Conservation (phyloP, 73 alveolate genomes). For the Diophrys appendiculata region DNA sequence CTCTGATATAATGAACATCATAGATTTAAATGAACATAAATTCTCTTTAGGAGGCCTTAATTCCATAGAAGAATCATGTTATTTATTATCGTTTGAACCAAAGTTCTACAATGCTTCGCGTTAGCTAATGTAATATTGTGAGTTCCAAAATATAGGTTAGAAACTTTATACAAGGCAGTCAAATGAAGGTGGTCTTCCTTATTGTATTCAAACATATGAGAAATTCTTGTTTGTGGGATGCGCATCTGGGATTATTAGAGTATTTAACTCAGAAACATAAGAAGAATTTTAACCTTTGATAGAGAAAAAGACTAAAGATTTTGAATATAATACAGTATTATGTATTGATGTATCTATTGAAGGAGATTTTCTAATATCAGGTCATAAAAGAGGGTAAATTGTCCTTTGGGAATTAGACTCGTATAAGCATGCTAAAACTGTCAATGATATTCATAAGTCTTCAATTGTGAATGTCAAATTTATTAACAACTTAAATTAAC, state of each 20-base stretch:
- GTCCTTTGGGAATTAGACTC: slow-evolving; percentile 50
- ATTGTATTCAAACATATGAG: neutral
- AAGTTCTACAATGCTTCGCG: too few relatives aligned
- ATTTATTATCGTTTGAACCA: too few relatives aligned
- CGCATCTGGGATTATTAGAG: slow-evolving; percentile 44
- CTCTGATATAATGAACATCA: too few relatives aligned
- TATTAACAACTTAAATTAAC: neutral
- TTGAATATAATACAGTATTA: slow-evolving; percentile 29
- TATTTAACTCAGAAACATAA: slow-evolving; percentile 26
- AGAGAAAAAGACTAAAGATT: slow-evolving; percentile 14
- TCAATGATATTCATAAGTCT: slow-evolving; percentile 24
- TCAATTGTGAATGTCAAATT: slow-evolving; percentile 29
- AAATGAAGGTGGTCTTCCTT: slow-evolving; percentile 6
- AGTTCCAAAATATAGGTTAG: neutral
- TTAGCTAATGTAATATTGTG: neutral
- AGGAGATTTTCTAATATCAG: slow-evolving; percentile 43
- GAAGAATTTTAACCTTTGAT: slow-evolving; percentile 47
- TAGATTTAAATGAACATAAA: too few relatives aligned
- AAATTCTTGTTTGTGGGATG: slow-evolving; percentile 31
- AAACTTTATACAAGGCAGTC: neutral
- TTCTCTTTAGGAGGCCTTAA: too few relatives aligned
- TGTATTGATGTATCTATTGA: slow-evolving; percentile 36
- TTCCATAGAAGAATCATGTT: too few relatives aligned
- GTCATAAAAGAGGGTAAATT: slow-evolving; percentile 41
- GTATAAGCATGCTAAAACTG: slow-evolving; percentile 23